phyloP scores from a whole-genome alignment of 352 stramenopile genomes.

The Phytopythium helicoides region DNA sequence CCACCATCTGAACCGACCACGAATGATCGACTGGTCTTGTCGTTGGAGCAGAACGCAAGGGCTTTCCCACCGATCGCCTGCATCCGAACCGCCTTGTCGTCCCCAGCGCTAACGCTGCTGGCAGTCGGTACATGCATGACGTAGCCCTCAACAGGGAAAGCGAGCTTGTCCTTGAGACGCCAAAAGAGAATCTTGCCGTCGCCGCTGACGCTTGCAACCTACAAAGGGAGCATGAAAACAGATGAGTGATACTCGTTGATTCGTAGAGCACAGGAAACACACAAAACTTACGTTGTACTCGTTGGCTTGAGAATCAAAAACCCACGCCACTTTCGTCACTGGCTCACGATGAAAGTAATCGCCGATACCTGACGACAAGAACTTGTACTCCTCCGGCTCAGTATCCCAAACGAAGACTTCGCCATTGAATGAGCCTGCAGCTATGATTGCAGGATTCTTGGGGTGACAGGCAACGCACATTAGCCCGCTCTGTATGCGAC shows the following conservation, averaged over 20 bases:
- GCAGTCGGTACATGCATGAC: conserved; percentile 51
- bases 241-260: background rate
- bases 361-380: conserved; percentile 78
- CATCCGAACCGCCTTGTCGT: conserved; percentile 3
- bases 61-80: conserved; percentile 62
- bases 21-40: conserved; percentile 74
- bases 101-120: conserved; percentile 5
- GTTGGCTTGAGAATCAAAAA: conserved; percentile 67
- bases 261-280: too few relatives aligned
- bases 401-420: conserved; percentile 85
- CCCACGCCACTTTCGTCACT: conserved; percentile 78
- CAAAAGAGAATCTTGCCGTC: conserved; percentile 88
- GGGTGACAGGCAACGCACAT: conserved; percentile 89
- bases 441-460: conserved; percentile 76
- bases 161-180: conserved; percentile 84
- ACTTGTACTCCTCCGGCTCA: conserved; percentile 57
- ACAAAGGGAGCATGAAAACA: background rate
- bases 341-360: conserved; percentile 89
- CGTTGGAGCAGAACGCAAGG: conserved; percentile 55
- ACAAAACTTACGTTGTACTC: conserved; percentile 61
- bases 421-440: conserved; percentile 84
- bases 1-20: conserved; percentile 77
- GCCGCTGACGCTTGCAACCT: conserved; percentile 74
- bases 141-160: conserved; percentile 84
- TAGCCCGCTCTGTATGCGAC: conserved; percentile 56